phyloP scores from a whole-genome alignment of 2,329 filamentous ascomycete genomes.

The Mycocentrospora acerina region DNA sequence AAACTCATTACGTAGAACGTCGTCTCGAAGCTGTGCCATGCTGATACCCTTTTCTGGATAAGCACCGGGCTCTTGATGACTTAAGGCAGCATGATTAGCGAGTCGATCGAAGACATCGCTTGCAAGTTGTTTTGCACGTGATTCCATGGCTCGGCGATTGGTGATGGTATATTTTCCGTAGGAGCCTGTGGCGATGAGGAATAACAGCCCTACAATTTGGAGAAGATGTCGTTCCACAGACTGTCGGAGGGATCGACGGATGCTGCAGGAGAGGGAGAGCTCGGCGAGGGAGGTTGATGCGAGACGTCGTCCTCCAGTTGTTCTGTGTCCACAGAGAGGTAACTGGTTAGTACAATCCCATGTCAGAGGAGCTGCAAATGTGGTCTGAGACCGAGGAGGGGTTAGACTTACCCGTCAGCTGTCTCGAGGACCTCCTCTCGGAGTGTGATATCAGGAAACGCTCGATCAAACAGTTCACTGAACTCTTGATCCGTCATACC shows the following conservation, averaged over 20 bases:
- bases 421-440: slow-evolving; percentile 62
- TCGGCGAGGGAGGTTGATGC: slow-evolving; percentile 87
- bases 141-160: slow-evolving; percentile 64
- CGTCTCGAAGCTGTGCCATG: slow-evolving; percentile 85
- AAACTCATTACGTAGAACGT: slow-evolving; percentile 82
- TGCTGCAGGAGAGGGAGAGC: slow-evolving; percentile 80
- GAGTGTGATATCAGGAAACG: slow-evolving; percentile 68
- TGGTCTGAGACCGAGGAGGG: slow-evolving; percentile 18
- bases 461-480: slow-evolving; percentile 79
- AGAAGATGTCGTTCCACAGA: slow-evolving; percentile 84
- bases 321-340: slow-evolving; percentile 71
- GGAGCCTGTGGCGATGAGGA: slow-evolving; percentile 50
- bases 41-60: slow-evolving; percentile 79
- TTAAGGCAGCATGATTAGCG: slow-evolving; percentile 79
- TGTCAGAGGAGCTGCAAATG: slow-evolving; percentile 30
- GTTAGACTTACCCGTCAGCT: slow-evolving; percentile 58
- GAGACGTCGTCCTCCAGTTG: slow-evolving; percentile 66
- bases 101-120: slow-evolving; percentile 81
- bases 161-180: slow-evolving; percentile 68
- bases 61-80: slow-evolving; percentile 62
- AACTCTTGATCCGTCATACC: slow-evolving; percentile 86
- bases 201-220: slow-evolving; percentile 65
- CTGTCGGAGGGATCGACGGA: slow-evolving; percentile 76
- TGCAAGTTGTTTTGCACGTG: slow-evolving; percentile 79
- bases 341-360: slow-evolving; percentile 77